Conservation (phyloP, 768 basidiomycete genomes). For the Leccinum arenicola region DNA sequence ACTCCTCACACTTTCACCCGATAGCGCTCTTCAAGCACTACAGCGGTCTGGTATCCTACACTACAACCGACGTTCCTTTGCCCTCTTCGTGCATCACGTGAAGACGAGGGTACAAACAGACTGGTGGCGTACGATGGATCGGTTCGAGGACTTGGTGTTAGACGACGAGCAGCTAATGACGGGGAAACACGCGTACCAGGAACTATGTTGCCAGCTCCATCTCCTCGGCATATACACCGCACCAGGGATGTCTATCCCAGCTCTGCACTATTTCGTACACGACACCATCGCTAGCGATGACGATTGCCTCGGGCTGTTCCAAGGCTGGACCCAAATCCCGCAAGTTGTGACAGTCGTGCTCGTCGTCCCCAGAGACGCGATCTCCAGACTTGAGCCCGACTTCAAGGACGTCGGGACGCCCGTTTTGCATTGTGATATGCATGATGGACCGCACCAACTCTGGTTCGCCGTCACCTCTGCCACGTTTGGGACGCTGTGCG, state of each 20-base stretch:
- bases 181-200: conserved; percentile 38
- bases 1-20: neutral
- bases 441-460: neutral
- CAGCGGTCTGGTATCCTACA: conserved; percentile 28
- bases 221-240: conserved; percentile 36
- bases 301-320: conserved; percentile 19
- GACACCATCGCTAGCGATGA: neutral
- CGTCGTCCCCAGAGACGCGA: conserved; percentile 29
- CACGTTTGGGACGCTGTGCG: conserved; percentile 18
- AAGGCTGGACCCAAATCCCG: conserved; percentile 29
- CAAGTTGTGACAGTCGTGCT: conserved; percentile 31
- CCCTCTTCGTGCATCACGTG: conserved; percentile 40
- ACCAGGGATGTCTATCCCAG: neutral
- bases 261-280: neutral
- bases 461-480: conserved; percentile 21
- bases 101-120: conserved; percentile 34
- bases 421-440: conserved; percentile 22
- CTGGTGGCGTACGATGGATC: conserved; percentile 43
- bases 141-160: conserved; percentile 22
- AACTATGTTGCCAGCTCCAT: conserved; percentile 44
- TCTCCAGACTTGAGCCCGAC: conserved; percentile 13
- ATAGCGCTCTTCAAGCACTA: neutral
- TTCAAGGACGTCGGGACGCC: conserved; percentile 6
- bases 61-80: conserved; percentile 50
- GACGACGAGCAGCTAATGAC: conserved; percentile 13